These are phyloP conservation scores for Fusarium sp. DNA, from an alignment of 2,329 filamentous ascomycete species.

Conservation along the genomic window DNA sequence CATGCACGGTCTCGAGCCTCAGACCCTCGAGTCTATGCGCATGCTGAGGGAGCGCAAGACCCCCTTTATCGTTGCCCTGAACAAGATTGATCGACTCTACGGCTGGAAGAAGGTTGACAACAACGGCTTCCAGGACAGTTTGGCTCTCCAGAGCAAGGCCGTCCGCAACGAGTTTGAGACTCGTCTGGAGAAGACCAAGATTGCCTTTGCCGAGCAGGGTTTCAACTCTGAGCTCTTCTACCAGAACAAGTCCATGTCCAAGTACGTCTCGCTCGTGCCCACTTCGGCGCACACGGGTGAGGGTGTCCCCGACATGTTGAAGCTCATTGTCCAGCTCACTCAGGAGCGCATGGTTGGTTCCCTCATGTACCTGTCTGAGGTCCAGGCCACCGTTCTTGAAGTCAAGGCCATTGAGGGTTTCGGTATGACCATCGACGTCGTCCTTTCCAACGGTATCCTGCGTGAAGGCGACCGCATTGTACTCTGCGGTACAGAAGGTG, in stretches of 20 bases:
- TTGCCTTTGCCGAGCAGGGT: conserved; percentile 94
- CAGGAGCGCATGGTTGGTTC: conserved; percentile 98
- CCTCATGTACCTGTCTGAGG: conserved; percentile 98
- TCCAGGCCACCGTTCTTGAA: conserved; percentile 97
- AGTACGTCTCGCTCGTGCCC: conserved; percentile 93
- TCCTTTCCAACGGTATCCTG: conserved; percentile 94
- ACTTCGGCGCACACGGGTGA: conserved; percentile 99
- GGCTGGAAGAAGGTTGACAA: conserved; percentile 99
- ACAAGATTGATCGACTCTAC: conserved; percentile 99
- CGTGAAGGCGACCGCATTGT: conserved; percentile 95
- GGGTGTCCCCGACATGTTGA: conserved; percentile 98
- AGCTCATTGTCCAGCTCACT: conserved; percentile 90
- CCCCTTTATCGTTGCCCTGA: conserved; percentile 97
- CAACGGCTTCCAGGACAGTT: conserved; percentile 95
- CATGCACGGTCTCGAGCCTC: conserved; percentile 98
- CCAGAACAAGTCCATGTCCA: conserved; percentile 97
- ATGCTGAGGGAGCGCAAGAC: conserved; percentile 93
- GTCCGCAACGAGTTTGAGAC: conserved; percentile 96
- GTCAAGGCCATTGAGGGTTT: conserved; percentile 99
- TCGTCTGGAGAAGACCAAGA: conserved; percentile 88
- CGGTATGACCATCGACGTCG: conserved; percentile 97
- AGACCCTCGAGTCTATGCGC: conserved; percentile 97
- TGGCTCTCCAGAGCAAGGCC: conserved; percentile 89
- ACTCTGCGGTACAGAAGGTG: conserved; percentile 94
- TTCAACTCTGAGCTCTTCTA: conserved; percentile 98